Evolutionary conservation across 768 basidiomycete genomes (phyloP).

Genomic region (Suillus brevipes): DNA sequence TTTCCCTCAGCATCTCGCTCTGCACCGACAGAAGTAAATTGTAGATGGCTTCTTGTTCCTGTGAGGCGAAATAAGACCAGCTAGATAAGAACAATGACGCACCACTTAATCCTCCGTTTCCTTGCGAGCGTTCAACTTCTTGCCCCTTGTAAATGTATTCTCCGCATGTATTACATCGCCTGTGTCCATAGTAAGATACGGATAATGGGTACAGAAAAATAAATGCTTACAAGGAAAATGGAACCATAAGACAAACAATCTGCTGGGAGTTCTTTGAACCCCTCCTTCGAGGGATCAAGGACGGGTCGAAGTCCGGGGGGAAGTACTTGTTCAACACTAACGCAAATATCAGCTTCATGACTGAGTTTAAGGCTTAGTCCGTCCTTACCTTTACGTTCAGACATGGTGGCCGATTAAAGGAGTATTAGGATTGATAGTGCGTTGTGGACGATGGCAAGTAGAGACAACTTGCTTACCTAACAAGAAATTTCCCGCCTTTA

Average conservation of each 20-base stretch:
- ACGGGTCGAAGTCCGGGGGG: constrained; percentile 97
- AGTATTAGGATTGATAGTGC: background rate
- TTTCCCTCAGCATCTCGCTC: constrained; percentile 65
- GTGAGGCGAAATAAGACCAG: constrained; percentile 8
- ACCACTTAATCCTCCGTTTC: constrained; percentile 80
- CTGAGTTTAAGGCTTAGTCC: constrained; percentile 5
- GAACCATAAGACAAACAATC: constrained; percentile 98
- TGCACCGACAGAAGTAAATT: constrained; percentile 77
- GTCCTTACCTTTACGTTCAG: constrained; percentile 74
- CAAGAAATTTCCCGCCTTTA: constrained; percentile 30
- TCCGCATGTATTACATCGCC: constrained; percentile 93
- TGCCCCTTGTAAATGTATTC: constrained; percentile 99
- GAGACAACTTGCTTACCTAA: constrained; percentile 31
- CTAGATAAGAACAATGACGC: constrained; percentile 46
- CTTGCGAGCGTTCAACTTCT: constrained; percentile 99
- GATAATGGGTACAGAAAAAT: background rate
- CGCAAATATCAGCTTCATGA: constrained; percentile 10
- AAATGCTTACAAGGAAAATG: constrained; percentile 85
- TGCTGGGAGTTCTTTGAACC: constrained; percentile 94
- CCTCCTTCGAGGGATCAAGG: constrained; percentile 89
- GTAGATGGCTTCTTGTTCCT: constrained; percentile 94
- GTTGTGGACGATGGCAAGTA: background rate
- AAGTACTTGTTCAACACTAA: constrained; percentile 93
- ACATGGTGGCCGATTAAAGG: constrained; percentile 49
- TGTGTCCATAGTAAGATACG: constrained; percentile 31